Conservation (phyloP, 495 filamentous ascomycete species). For the Bryoglossum gracile region DNA sequence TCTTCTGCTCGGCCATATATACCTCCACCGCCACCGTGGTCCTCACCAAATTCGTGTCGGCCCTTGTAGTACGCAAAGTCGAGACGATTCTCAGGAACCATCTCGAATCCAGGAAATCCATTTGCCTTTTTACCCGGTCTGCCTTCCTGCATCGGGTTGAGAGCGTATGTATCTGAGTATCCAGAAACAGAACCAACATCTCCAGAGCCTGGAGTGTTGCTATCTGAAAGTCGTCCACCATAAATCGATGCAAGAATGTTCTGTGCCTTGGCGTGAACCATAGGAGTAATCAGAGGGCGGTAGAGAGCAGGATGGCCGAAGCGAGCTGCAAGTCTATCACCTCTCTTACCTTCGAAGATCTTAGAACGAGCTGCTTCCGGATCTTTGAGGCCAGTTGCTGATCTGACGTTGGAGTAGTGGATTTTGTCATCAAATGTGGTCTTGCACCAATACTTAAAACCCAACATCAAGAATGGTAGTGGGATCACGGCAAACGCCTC, state of each 20-base stretch:
- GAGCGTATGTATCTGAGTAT: slow-evolving; percentile 59
- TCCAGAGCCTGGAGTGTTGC: slow-evolving; percentile 42
- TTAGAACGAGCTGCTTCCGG: slow-evolving; percentile 41
- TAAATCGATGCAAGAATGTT: slow-evolving; percentile 76
- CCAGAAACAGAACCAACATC: slow-evolving; percentile 53
- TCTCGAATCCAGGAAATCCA: slow-evolving; percentile 63
- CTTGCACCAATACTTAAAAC: slow-evolving; percentile 82
- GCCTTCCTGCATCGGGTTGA: slow-evolving; percentile 74
- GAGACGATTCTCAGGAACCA: slow-evolving; percentile 82
- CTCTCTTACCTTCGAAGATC: slow-evolving; percentile 28
- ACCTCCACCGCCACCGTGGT: slow-evolving; percentile 70
- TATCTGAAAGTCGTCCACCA: slow-evolving; percentile 62
- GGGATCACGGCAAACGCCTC: slow-evolving; percentile 62
- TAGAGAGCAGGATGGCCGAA: slow-evolving; percentile 92
- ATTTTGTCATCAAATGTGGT: slow-evolving; percentile 67
- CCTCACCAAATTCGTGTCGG: slow-evolving; percentile 78
- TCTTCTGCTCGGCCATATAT: slow-evolving; percentile 66
- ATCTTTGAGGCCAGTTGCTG: slow-evolving; percentile 47
- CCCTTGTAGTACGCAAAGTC: slow-evolving; percentile 92
- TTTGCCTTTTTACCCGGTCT: slow-evolving; percentile 60
- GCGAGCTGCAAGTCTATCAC: slow-evolving; percentile 69
- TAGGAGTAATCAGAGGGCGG: slow-evolving; percentile 82
- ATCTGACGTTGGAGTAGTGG: slow-evolving; percentile 59
- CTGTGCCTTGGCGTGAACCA: slow-evolving; percentile 88
- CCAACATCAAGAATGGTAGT: slow-evolving; percentile 69